Conservation (phyloP, 2,329 filamentous ascomycete species). For the Cladosporium sp. region DNA sequence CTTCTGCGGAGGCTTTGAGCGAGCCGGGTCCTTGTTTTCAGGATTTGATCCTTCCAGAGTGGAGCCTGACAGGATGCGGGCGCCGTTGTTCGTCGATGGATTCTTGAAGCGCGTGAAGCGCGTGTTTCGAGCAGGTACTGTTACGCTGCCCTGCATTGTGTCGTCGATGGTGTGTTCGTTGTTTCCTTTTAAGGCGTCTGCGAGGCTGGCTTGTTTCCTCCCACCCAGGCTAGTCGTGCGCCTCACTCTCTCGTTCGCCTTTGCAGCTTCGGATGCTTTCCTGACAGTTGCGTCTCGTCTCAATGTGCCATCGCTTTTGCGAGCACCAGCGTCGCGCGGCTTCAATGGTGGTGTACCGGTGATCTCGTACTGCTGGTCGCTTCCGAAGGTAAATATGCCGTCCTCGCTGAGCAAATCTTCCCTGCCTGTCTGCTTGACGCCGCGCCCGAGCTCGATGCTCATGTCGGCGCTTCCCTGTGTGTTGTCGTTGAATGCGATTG, state of each 20-base stretch:
- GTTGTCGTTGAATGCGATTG: conserved; percentile 25
- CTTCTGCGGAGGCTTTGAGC: conserved; percentile 14
- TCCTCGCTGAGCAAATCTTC: conserved; percentile 49
- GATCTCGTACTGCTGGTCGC: conserved; percentile 46
- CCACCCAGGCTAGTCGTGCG: conserved; percentile 14
- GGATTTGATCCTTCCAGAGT: conserved; percentile 11
- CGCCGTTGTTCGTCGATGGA: conserved; percentile 3
- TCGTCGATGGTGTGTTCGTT: conserved; percentile 21
- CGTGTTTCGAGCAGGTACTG: conserved; percentile 40
- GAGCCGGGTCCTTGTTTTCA: conserved; percentile 8
- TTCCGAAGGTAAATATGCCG: conserved; percentile 46
- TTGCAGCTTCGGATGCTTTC: conserved; percentile 39
- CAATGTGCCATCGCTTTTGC: conserved; percentile 35
- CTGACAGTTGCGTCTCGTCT: conserved; percentile 44
- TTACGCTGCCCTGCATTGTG: conserved; percentile 33
- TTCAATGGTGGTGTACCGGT: conserved; percentile 38
- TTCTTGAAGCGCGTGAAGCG: conserved; percentile 45
- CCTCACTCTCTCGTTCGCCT: conserved; percentile 31
- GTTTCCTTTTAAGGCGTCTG: conserved; percentile 7
- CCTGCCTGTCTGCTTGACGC: conserved; percentile 36
- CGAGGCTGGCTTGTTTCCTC: conserved; percentile 2
- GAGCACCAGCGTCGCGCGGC: conserved; percentile 21
- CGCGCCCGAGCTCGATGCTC: conserved; percentile 57
- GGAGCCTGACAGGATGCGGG: conserved; percentile 9
- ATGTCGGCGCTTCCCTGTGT: conserved; percentile 39